Evolutionary conservation across 2,329 filamentous ascomycete species (phyloP), one percentile per base, ranked within the genome.

Genomic region (Cryphonectria parasitica): DNA sequence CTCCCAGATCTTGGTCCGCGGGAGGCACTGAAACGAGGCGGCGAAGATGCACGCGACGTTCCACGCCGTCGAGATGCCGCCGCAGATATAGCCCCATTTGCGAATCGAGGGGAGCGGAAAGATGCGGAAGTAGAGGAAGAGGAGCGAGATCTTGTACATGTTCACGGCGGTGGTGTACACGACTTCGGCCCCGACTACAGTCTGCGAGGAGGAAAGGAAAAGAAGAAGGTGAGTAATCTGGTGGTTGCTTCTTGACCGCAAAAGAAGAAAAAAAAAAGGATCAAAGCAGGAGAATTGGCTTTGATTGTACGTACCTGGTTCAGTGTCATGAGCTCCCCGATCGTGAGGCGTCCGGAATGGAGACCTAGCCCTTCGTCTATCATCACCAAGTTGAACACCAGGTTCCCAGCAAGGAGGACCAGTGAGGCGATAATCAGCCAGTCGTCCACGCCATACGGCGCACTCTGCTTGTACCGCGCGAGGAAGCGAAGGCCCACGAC

Each of bases 101-200:
- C 68, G 68, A n/a, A 69, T 49, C 2, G 68, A 52, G 17, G 65
- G 65, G 34, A 69, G 65, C 0, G 68, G 64, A 22, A 67, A 69
- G 28, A 69, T 69, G 11, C 68, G 68, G 64, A 67, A 69, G 54
- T 69, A 69, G 22, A 69, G 64, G 56, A 69, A 69, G n/a, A 69
- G 68, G 15, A 69, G 64, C 8, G 68, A 62, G 28, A 69, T 66
- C 19, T 69, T 69, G 64, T 69, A 69, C 6, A 66, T 54, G 56
- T 69, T 69, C 6, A 69, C 68, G 15, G 49, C 68, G 36, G 68
- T 69, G 10, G 66, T 31, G 41, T 69, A 69, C 11, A 69, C 31
- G 11, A 69, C 62, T 61, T 69, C 68, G 2, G 68, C 68, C 3
- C 68, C 68, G 22, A 69, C 68, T 11, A 69, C 34, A 6, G 68